Evolutionary conservation across 495 filamentous ascomycete genomes (phyloP), one percentile per base, ranked within the genome.

Genomic region (Penicillium diatomitis): DNA sequence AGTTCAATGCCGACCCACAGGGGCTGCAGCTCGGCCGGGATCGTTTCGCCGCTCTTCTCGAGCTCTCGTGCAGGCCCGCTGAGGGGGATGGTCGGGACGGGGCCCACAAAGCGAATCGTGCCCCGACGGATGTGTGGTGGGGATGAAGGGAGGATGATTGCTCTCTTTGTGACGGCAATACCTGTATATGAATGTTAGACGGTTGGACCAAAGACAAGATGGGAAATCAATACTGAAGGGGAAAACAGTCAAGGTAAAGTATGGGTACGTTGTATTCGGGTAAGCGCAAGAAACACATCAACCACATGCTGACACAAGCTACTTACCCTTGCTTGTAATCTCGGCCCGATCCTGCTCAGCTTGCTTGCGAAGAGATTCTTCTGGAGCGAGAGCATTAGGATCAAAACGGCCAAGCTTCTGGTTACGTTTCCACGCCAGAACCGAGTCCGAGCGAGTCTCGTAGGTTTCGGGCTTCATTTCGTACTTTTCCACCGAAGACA

Each of bases 331-430:
- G 73, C 69, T 50, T 29, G 43, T 33, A 43, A 94, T 70, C 60
- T 94, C 88, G 34, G 67, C 69, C 46, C 74, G 71, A 49, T 85
- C 76, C 30, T 80, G 82, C 41, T 72, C 71, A 36, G 86, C 74
- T 62, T 87, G 88, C 49, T 83, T 78, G 47, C 81, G 74, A 55
- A 88, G 81, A 27, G 81, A 52, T 20, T 75, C 66, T 32, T 66
- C 65, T 2, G 71, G 76, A 49, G 71, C 77, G 12, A 86, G 82
- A 5, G 90, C 87, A 56, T 79, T 76, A 3, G 92, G 92, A 62
- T 96, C 90, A 68, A 98, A 98, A 31, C 92, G 89, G 35, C 92
- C 92, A 27, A 98, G 77, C 57, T 95, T 88, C 56, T 95, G 82
- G 20, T 81, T 76, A 67, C 85, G 87, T 72, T 98, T 98, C 87